Base-by-base conservation (phyloP, 805 yeast genomes). In the Yamadazyma ubonensis region DNA sequence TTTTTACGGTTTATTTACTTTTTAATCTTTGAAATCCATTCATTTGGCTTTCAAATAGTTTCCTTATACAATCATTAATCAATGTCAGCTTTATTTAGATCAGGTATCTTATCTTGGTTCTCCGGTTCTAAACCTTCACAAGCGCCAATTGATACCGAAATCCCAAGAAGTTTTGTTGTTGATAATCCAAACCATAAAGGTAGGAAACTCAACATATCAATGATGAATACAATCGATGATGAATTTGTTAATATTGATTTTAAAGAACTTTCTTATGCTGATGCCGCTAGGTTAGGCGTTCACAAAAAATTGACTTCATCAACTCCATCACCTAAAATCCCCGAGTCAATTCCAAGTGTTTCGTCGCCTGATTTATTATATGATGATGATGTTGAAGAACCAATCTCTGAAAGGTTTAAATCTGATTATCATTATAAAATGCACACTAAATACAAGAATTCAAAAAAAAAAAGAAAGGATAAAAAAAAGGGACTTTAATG, bases 201-300 rank as follows among this genome's bases (percentile, higher is more conserved):
- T 2, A 46, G 41, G 20, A 40, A 61, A 43, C 44, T 63, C 44
- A 55, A 58, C 33, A 56, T 68, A 17, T 57, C 70, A 8, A 65
- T 68, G 71, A 54, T 53, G 23, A 60, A 58, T 32, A 52, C 38
- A 9, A 5, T 37, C 14, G 46, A 58, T 26, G 55, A 54, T 11
- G 67, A 62, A 20, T 63, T 67, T 38, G 61, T 69, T 16, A 70
- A 65, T 30, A 65, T 69, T 39, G 56, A 58, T 37, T 53, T 47
- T 46, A 58, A 58, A 31, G 58, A 59, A 38, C 55, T 69, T 44
- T 58, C 68, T n/a, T 69, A 68, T 42, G 75, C 75, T n/a, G 73
- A 69, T 47, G 75, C 58, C 20, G 72, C 73, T 4, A 29, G 28
- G 16, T 30, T 40, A 16, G 37, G 33, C 10, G 22, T 18, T 9